Conservation (phyloP, 1,139 yeast genomes). For the Diutina siamensis region DNA sequence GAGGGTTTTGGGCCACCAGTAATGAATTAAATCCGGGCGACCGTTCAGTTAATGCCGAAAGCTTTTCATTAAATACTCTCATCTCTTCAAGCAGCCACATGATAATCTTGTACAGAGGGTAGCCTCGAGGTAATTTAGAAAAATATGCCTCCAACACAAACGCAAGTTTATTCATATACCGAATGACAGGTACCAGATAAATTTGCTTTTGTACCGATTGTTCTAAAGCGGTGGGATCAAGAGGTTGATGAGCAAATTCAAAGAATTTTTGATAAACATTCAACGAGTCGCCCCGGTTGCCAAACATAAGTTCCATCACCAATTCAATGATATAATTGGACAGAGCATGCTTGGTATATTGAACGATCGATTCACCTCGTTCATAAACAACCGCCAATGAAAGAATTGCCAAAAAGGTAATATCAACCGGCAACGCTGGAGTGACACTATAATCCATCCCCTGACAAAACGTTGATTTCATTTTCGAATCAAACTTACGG, state of each 20-base stretch:
- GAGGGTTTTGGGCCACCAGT: constrained; percentile 9
- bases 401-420: constrained; percentile 21
- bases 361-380: constrained; percentile 15
- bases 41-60: constrained; percentile 16
- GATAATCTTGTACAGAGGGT: constrained; percentile 14
- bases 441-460: constrained; percentile 19
- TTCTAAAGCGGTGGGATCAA: constrained; percentile 9
- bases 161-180: constrained; percentile 38
- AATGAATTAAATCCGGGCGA: constrained; percentile 15
- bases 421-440: constrained; percentile 14
- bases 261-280: constrained; percentile 1
- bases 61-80: constrained; percentile 17
- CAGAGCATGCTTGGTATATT: constrained; percentile 15
- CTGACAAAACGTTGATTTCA: constrained; percentile 15
- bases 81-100: constrained; percentile 14
- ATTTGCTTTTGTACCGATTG: constrained; percentile 12
- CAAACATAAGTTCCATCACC: constrained; percentile 17
- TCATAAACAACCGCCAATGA: constrained; percentile 22
- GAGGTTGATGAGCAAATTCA: neutral
- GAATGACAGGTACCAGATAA: constrained; percentile 30
- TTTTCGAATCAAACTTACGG: constrained; percentile 20
- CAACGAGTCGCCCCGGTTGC: constrained; percentile 7
- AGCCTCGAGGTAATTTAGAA: constrained; percentile 13
- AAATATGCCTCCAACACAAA: constrained; percentile 30
- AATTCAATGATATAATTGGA: constrained; percentile 15